Evolutionary conservation across 2,329 filamentous ascomycete species (phyloP).

Genomic region (Alternaria brassicae): DNA sequence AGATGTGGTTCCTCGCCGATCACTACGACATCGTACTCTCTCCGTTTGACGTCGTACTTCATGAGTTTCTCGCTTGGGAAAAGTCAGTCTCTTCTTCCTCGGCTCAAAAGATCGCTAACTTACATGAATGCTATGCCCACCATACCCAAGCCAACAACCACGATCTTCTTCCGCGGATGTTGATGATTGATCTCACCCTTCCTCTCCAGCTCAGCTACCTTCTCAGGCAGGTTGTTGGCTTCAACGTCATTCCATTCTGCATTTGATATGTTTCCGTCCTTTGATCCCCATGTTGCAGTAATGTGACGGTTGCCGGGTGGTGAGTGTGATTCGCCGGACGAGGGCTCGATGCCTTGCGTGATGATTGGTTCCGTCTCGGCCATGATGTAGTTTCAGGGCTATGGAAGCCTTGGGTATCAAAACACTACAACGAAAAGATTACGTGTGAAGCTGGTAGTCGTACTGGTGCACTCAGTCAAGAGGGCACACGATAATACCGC

Average conservation of each 20-base stretch:
- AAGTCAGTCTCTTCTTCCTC: conserved; percentile 5
- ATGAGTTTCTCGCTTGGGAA: conserved; percentile 78
- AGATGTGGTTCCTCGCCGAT: conserved; percentile 88
- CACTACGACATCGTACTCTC: conserved; percentile 81
- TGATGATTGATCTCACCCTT: conserved; percentile 39
- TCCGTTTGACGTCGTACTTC: conserved; percentile 77
- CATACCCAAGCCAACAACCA: conserved; percentile 90
- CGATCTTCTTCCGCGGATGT: conserved; percentile 67
- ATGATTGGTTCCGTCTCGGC: conserved; percentile 35
- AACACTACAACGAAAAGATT: neutral
- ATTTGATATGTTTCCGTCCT: conserved; percentile 51
- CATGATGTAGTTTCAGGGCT: conserved; percentile 15
- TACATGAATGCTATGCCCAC: conserved; percentile 89
- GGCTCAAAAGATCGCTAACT: conserved; percentile 47
- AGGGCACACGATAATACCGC: neutral
- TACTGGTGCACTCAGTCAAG: conserved; percentile 7
- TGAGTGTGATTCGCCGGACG: conserved; percentile 41
- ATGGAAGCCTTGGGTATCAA: neutral
- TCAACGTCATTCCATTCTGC: conserved; percentile 56
- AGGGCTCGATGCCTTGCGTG: conserved; percentile 44
- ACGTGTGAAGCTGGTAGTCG: neutral
- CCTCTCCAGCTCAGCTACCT: conserved; percentile 44
- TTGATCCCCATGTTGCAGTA: conserved; percentile 36
- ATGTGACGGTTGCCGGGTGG: conserved; percentile 32
- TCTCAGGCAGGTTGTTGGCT: conserved; percentile 55